phyloP scores from a whole-genome alignment of 768 basidiomycete species.

The Lactifluus hygrophoroides region DNA sequence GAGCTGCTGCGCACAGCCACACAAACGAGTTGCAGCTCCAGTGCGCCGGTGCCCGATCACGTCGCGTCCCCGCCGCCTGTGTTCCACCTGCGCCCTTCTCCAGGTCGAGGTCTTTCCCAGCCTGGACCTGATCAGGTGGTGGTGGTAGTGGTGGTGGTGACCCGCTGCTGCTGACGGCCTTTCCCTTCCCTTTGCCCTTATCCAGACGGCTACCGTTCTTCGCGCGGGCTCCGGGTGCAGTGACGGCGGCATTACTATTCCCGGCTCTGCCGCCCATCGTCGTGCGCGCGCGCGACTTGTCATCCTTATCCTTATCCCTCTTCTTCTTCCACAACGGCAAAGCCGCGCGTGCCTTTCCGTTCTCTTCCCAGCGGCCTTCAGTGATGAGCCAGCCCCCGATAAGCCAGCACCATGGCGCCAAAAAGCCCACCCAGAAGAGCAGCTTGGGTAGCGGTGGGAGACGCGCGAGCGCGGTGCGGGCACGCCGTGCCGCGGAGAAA shows the following conservation, averaged over 20 bases:
- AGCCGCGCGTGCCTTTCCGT: conserved; percentile 32
- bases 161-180: conserved; percentile 12
- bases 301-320: no score
- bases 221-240: no score
- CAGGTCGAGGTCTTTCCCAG: not conserved
- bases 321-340: conserved; percentile 27
- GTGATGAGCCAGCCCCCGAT: conserved; percentile 62
- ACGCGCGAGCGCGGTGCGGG: not conserved
- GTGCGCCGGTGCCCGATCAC: not conserved
- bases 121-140: no score
- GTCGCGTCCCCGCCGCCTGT: no score
- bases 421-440: conserved; percentile 69
- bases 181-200: not conserved
- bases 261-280: no score
- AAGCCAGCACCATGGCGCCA: conserved; percentile 68
- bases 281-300: no score
- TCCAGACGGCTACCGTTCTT: not conserved
- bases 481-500: conserved; percentile 9
- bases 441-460: conserved; percentile 26
- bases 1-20: not conserved
- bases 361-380: conserved; percentile 34
- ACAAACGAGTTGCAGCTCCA: not conserved
- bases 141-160: no score
- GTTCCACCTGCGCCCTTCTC: conserved; percentile 13
- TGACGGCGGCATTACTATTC: no score